A percentile compares a stretch with the other conserved stretches of the same genome.
Conservation (phyloP, 257 asterid genomes). For the Salvia hispanica region DNA sequence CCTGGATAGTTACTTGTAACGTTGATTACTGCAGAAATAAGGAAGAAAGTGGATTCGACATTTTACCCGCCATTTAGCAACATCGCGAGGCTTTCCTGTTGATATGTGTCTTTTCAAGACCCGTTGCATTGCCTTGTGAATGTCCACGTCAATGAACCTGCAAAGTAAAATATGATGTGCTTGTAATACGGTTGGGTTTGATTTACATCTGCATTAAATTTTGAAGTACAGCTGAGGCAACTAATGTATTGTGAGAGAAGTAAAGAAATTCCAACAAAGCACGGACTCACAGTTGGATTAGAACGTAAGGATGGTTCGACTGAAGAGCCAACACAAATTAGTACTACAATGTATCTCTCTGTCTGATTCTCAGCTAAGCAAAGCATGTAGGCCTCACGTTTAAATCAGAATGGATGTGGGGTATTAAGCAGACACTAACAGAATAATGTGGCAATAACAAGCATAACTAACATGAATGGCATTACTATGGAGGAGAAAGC, state of each 20-base stretch:
- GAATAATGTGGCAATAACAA: neutral
- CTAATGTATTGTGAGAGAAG: neutral
- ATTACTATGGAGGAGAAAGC: no score
- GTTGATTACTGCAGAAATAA: slow-evolving; percentile 16
- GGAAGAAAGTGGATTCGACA: slow-evolving; percentile 14
- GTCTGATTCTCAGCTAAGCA: neutral
- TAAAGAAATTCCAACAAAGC: neutral
- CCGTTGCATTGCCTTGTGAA: slow-evolving; percentile 82
- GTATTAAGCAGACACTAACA: neutral
- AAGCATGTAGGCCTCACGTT: neutral
- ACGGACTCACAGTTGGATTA: neutral
- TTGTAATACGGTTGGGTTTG: neutral
- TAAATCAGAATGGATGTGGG: neutral
- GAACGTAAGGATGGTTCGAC: neutral
- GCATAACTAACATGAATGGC: neutral
- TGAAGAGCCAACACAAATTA: neutral
- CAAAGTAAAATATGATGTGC: slow-evolving; percentile 11
- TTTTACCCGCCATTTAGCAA: slow-evolving; percentile 89
- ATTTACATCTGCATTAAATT: neutral
- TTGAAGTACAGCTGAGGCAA: neutral
- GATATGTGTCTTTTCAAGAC: slow-evolving; percentile 79
- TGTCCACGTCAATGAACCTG: slow-evolving; percentile 87
- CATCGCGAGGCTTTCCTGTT: slow-evolving; percentile 81
- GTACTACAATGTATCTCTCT: slow-evolving; percentile 3
- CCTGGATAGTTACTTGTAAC: neutral